phyloP scores from a whole-genome alignment of 2,329 filamentous ascomycete genomes.

The Zalaria obscura region DNA sequence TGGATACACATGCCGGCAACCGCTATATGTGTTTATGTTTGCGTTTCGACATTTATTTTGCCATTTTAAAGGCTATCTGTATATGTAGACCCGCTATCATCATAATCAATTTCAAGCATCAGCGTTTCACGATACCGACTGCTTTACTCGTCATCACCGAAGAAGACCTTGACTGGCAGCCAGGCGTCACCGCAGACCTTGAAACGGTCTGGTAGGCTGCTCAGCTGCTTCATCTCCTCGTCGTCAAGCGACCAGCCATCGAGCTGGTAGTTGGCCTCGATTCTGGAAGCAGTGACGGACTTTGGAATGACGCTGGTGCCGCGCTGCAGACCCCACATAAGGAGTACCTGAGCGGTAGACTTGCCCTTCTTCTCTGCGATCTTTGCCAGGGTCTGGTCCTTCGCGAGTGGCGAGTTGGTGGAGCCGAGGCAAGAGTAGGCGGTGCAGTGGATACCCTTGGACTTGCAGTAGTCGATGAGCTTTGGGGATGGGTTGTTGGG shows the following conservation, averaged over 20 bases:
- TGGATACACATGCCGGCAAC: too few relatives aligned
- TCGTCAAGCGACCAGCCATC: constrained; percentile 60
- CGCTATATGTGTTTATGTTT: too few relatives aligned
- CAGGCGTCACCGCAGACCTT: constrained; percentile 68
- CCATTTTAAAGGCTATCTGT: too few relatives aligned
- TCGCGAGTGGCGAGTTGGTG: constrained; percentile 50
- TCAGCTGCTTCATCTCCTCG: constrained; percentile 58
- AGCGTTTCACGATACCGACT: not conserved
- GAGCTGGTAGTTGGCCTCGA: constrained; percentile 55
- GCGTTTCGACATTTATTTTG: too few relatives aligned
- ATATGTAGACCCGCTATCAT: not conserved
- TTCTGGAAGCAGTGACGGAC: constrained; percentile 58
- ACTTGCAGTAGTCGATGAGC: constrained; percentile 41
- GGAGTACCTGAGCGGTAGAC: constrained; percentile 59
- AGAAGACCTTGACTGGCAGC: constrained; percentile 68
- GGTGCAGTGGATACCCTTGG: constrained; percentile 62
- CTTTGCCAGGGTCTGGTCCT: constrained; percentile 46
- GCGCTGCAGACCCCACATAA: constrained; percentile 69
- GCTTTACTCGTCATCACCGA: constrained; percentile 61
- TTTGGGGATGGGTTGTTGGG: constrained; percentile 60
- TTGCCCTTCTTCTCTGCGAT: constrained; percentile 45
- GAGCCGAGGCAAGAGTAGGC: constrained; percentile 59
- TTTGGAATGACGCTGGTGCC: constrained; percentile 80
- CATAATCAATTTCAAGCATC: not conserved
- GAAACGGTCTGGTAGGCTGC: constrained; percentile 58